A percentile compares a stretch with the other conserved stretches of the same genome.
Evolutionary conservation across 2,329 filamentous ascomycete species (phyloP).

Genomic region (Phaeophleospora eucalypticola): DNA sequence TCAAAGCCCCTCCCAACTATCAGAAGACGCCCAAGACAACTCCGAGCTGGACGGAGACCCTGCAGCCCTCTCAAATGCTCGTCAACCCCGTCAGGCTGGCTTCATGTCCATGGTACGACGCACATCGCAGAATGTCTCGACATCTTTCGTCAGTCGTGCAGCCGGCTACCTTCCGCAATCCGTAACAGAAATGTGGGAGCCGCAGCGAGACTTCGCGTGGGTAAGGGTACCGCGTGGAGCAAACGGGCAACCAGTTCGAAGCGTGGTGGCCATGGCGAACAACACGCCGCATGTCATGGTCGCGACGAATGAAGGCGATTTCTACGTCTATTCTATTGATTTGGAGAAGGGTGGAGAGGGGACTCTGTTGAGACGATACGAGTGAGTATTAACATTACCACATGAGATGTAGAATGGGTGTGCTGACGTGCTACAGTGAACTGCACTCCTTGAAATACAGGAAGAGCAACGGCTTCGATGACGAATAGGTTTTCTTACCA

Average conservation of each 20-base stretch:
- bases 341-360: constrained; percentile 93
- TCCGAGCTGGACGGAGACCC: constrained; percentile 32
- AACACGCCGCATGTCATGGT: constrained; percentile 97
- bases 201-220: constrained; percentile 89
- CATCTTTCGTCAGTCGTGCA: constrained; percentile 80
- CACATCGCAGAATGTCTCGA: constrained; percentile 90
- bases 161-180: constrained; percentile 89
- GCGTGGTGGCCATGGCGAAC: constrained; percentile 96
- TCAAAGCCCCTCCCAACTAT: constrained; percentile 34
- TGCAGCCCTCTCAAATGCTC: constrained; percentile 26
- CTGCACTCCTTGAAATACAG: constrained; percentile 31
- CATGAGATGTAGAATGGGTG: neutral
- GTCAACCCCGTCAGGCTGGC: constrained; percentile 59
- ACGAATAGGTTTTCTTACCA: constrained; percentile 7
- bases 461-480: constrained; percentile 27
- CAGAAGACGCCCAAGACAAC: constrained; percentile 33
- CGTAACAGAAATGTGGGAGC: constrained; percentile 97
- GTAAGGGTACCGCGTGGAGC: constrained; percentile 76
- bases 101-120: constrained; percentile 88
- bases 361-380: constrained; percentile 84
- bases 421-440: constrained; percentile 24
- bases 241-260: constrained; percentile 59
- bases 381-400: constrained; percentile 61
- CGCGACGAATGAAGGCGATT: constrained; percentile 90
- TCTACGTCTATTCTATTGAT: constrained; percentile 93